Conservation (phyloP, 2,329 filamentous ascomycete genomes). For the Pezicula neosporulosa region DNA sequence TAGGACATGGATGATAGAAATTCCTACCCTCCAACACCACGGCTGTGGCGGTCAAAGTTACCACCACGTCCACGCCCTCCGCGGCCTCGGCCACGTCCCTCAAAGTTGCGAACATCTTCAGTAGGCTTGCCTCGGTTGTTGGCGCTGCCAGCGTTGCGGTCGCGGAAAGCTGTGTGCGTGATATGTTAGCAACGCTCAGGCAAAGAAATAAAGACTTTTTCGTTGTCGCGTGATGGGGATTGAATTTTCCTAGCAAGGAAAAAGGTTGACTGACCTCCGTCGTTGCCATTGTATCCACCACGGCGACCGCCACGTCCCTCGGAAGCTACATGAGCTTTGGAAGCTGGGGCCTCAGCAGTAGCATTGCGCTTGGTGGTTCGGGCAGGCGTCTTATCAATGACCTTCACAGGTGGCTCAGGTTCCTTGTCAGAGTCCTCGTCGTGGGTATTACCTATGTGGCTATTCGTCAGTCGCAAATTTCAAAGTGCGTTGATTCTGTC, state of each 20-base stretch:
- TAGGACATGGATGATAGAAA: slow-evolving; percentile 2
- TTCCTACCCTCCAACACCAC: slow-evolving; percentile 26
- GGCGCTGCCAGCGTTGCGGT: slow-evolving; percentile 75
- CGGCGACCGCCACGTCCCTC: slow-evolving; percentile 32
- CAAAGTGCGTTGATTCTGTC: slow-evolving; percentile 11
- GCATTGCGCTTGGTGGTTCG: slow-evolving; percentile 81
- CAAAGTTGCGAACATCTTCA: slow-evolving; percentile 63
- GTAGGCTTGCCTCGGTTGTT: slow-evolving; percentile 80
- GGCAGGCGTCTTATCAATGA: slow-evolving; percentile 77
- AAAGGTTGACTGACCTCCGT: slow-evolving; percentile 69
- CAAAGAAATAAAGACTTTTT: slow-evolving; percentile 1
- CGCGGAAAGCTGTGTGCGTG: slow-evolving; percentile 70
- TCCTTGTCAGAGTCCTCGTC: slow-evolving; percentile 66
- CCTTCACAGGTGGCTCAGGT: slow-evolving; percentile 77
- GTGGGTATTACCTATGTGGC: slow-evolving; percentile 51
- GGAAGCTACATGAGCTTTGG: slow-evolving; percentile 20
- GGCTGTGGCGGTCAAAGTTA: slow-evolving; percentile 33
- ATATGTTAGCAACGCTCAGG: slow-evolving; percentile 7
- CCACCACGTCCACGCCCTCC: slow-evolving; percentile 19
- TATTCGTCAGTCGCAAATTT: slow-evolving; percentile 24
- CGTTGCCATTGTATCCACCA: slow-evolving; percentile 68
- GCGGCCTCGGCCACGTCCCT: slow-evolving; percentile 49
- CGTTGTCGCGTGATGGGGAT: not conserved
- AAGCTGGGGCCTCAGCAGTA: slow-evolving; percentile 65
- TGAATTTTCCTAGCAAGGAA: not conserved